phyloP scores from a whole-genome alignment of 2,329 filamentous ascomycete species.

The Niveomyces coronatus region DNA sequence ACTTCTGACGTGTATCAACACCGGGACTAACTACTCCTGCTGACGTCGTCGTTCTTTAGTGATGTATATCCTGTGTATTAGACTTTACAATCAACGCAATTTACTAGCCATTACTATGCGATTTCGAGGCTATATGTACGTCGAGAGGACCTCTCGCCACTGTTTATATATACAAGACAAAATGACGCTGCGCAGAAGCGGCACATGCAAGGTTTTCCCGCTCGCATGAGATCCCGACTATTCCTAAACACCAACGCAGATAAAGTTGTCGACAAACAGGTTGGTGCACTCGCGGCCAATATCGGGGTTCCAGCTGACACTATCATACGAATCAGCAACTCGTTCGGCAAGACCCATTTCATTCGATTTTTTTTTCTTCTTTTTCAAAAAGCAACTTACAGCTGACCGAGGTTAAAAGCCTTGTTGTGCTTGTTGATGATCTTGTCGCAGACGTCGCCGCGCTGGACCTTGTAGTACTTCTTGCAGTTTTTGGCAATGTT shows the following conservation, averaged over 20 bases:
- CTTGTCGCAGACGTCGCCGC: slow-evolving; percentile 12
- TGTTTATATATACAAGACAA: slow-evolving; percentile 3
- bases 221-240: too few relatives aligned
- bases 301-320: slow-evolving; percentile 8
- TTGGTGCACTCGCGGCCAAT: slow-evolving; percentile 6
- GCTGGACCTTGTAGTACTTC: slow-evolving; percentile 11
- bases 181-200: too few relatives aligned
- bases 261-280: slow-evolving; percentile 9
- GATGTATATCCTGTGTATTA: neutral
- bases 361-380: too few relatives aligned
- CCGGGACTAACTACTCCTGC: neutral
- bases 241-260: slow-evolving; percentile 5
- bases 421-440: slow-evolving; percentile 9
- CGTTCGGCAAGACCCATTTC: too few relatives aligned
- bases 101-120: neutral
- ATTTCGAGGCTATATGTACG: too few relatives aligned
- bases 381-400: too few relatives aligned
- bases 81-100: neutral
- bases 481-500: slow-evolving; percentile 9
- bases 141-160: too few relatives aligned
- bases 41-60: slow-evolving; percentile 1
- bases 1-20: neutral
- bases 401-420: slow-evolving; percentile 7
- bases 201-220: too few relatives aligned
- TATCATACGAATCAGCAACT: neutral